Conservation (phyloP, 257 asterid species). For the Knoxia roxburghii region DNA sequence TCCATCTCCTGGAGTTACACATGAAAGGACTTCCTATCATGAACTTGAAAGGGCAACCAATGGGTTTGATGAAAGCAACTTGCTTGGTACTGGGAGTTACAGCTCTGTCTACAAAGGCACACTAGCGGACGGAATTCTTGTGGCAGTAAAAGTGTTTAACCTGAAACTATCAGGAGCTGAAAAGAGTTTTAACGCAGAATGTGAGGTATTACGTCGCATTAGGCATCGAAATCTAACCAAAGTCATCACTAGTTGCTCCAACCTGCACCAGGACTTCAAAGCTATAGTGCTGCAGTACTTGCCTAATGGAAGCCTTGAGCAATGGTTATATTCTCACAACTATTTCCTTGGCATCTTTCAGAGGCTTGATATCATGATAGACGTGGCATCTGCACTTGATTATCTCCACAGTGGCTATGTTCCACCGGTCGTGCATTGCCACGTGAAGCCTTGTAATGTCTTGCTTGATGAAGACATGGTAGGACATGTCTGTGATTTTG, state of each 20-base stretch:
- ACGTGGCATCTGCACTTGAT: slow-evolving; percentile 13
- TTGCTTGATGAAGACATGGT: slow-evolving; percentile 15
- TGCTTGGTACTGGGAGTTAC: slow-evolving; percentile 13
- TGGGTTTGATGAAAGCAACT: slow-evolving; percentile 2
- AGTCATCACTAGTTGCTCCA: slow-evolving; percentile 21
- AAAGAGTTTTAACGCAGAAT: slow-evolving; percentile 16
- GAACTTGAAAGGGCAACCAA: slow-evolving; percentile 12
- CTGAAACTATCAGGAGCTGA: slow-evolving; percentile 4
- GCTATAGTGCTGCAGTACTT: slow-evolving; percentile 13
- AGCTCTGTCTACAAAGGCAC: slow-evolving; percentile 11
- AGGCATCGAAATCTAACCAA: slow-evolving; percentile 14
- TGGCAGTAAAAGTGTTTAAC: slow-evolving; percentile 13
- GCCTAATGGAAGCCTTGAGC: slow-evolving; percentile 18
- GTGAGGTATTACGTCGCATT: slow-evolving; percentile 10
- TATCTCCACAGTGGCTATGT: slow-evolving; percentile 13
- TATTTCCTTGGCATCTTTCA: slow-evolving; percentile 7
- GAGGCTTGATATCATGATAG: slow-evolving; percentile 18
- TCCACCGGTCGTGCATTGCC: slow-evolving; percentile 15
- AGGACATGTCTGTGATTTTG: slow-evolving; percentile 21
- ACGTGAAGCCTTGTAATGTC: slow-evolving; percentile 17
- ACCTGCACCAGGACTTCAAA: not conserved
- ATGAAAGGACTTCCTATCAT: slow-evolving; percentile 10
- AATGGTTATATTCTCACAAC: slow-evolving; percentile 7
- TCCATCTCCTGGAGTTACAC: not conserved
- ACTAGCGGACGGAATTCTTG: not conserved